Evolutionary conservation across 2,329 filamentous ascomycete genomes (phyloP).

Genomic region (Aspergillus sp.): DNA sequence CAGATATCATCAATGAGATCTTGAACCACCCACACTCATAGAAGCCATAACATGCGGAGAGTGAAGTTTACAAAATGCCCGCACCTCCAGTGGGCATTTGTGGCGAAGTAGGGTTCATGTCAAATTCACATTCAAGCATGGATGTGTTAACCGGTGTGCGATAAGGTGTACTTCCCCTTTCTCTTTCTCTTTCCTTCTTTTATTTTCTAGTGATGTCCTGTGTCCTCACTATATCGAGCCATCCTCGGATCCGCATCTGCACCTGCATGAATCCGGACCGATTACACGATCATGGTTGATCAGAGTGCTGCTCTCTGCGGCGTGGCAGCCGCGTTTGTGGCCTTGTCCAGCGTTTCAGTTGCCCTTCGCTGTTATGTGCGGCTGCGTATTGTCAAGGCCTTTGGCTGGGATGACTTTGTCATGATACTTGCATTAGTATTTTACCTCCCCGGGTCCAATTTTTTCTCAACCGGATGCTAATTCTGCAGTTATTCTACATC

Average conservation of each 20-base stretch:
- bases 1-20: too few species aligned
- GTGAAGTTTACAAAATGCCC: too few species aligned
- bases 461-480: background rate
- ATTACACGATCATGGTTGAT: constrained; percentile 5
- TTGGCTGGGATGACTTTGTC: constrained; percentile 36
- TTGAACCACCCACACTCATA: too few species aligned
- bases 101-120: too few species aligned
- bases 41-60: too few species aligned
- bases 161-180: too few species aligned
- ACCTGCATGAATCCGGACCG: background rate
- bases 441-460: background rate
- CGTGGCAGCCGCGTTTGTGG: constrained; percentile 39
- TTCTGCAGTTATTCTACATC: constrained; percentile 19
- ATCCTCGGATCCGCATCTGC: background rate
- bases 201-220: background rate
- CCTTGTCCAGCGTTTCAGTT: constrained; percentile 40
- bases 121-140: too few species aligned
- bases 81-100: too few species aligned
- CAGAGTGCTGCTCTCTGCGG: constrained; percentile 12
- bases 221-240: background rate
- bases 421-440: constrained; percentile 33
- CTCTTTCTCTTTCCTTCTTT: too few species aligned
- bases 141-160: too few species aligned
- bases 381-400: constrained; percentile 38
- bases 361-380: constrained; percentile 44